Evolutionary conservation across 169 alveolate species (phyloP).

Genomic region (Besnoitia besnoiti): DNA sequence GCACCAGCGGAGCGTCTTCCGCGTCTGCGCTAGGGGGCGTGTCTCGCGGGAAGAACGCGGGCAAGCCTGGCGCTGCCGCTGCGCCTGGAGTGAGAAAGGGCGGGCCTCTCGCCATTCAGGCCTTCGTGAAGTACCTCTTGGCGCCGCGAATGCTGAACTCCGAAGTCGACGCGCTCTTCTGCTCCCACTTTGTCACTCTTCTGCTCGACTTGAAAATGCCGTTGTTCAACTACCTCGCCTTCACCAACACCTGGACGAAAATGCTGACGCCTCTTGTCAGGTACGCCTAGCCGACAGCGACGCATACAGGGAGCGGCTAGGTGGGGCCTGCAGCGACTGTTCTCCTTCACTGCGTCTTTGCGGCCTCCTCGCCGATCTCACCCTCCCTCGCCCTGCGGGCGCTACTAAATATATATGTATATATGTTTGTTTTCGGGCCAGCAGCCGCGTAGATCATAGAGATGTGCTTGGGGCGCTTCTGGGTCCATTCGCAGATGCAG

Average conservation of each 20-base stretch:
- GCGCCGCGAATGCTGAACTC: slow-evolving; percentile 57
- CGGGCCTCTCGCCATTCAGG: slow-evolving; percentile 37
- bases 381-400: no score
- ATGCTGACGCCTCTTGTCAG: slow-evolving; percentile 61
- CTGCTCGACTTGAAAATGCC: slow-evolving; percentile 44
- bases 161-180: slow-evolving; percentile 63
- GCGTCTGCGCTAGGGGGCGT: not conserved
- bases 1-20: no score
- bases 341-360: no score
- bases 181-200: slow-evolving; percentile 60
- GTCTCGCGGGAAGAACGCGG: not conserved
- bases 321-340: not conserved
- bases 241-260: slow-evolving; percentile 54
- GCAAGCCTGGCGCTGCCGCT: slow-evolving; percentile 1
- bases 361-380: no score
- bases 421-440: no score
- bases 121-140: slow-evolving; percentile 54
- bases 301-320: not conserved
- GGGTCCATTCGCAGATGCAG: slow-evolving; percentile 57
- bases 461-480: no score
- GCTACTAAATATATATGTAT: no score
- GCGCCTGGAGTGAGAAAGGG: slow-evolving; percentile 45
- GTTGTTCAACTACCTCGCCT: slow-evolving; percentile 58
- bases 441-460: no score
- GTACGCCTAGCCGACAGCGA: not conserved